Base-by-base conservation (phyloP, 495 filamentous ascomycete genomes). In the Penicillium pulvis region DNA sequence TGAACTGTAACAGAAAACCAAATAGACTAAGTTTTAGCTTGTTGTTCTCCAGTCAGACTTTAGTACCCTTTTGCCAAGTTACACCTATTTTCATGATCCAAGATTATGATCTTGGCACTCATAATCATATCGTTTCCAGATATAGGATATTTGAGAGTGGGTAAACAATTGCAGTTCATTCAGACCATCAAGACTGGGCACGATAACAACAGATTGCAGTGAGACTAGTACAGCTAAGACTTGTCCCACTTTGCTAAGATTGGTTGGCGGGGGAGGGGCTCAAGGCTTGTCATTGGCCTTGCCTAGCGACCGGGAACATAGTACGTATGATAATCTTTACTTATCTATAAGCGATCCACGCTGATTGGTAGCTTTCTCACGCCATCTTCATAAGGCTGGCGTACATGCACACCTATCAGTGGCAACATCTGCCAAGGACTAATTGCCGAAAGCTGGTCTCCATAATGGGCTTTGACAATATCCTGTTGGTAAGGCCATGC, bases 11-110 rank as follows among this genome's bases (percentile, higher is more conserved):
- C 1, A 17, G 39, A 17, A 31, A 31, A 10, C 26, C 30, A 0
- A n/a, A 33, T 49, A 49, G 46, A 33, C 26, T 49, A 17, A 14
- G 19, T 49, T 48, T 49, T 49, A 31, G 26, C 46, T 49, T 14
- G 16, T 33, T 4, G 33, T 48, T 14, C 4, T 23, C 20, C 20
- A 23, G 20, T 45, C 3, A 10, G n/a, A 23, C 3, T 23, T 20
- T 45, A 45, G 17, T 8, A 6, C 20, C 20, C 8, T 23, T 23
- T 23, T 23, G 20, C 20, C 20, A 23, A 23, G 20, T 1, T 23
- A 23, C 20, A 23, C 20, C 20, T 23, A 23, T 23, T 23, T 23
- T 23, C 1, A 23, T 23, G 20, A 23, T 23, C 20, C 20, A 2
- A 23, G 20, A 23, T 23, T 23, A 23, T 23, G 2, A 23, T 1